A percentile compares a stretch with the other conserved stretches of the same genome.
Conservation (phyloP, 1,139 yeast species). For the Yamadazyma friedrichii region DNA sequence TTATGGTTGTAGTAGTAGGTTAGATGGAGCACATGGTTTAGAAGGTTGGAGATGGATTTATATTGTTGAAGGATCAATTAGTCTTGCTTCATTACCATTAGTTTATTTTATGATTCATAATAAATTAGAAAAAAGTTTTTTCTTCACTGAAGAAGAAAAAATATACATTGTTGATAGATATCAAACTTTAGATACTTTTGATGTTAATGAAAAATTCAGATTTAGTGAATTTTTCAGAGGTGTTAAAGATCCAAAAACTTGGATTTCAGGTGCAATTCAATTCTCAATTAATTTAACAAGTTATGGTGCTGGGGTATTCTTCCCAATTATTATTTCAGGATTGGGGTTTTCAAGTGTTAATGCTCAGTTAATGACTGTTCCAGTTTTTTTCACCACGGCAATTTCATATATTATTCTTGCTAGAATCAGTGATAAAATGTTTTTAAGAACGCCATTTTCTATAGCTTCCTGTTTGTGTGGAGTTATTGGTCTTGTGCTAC, state of each 20-base stretch:
- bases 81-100: constrained; percentile 25
- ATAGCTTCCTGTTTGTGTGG: background rate
- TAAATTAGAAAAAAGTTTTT: constrained; percentile 26
- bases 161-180: constrained; percentile 14
- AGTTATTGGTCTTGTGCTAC: constrained; percentile 1
- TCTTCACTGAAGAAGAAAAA: constrained; percentile 24
- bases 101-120: constrained; percentile 25
- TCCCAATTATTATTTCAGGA: constrained; percentile 6
- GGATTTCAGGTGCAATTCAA: constrained; percentile 4
- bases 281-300: constrained; percentile 4
- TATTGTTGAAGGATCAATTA: constrained; percentile 30
- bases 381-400: constrained; percentile 4
- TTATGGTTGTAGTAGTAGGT: constrained; percentile 35
- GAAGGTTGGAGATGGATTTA: constrained; percentile 35
- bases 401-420: constrained; percentile 4
- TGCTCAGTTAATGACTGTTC: constrained; percentile 7
- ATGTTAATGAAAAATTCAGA: constrained; percentile 1
- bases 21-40: constrained; percentile 19
- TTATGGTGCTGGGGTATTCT: constrained; percentile 5
- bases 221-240: background rate
- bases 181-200: constrained; percentile 1
- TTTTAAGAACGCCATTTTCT: constrained; percentile 4
- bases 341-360: constrained; percentile 2
- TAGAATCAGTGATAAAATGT: constrained; percentile 1
- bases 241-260: constrained; percentile 3